phyloP scores from a whole-genome alignment of 2,329 filamentous ascomycete genomes.

The Xylariaceae sp. region DNA sequence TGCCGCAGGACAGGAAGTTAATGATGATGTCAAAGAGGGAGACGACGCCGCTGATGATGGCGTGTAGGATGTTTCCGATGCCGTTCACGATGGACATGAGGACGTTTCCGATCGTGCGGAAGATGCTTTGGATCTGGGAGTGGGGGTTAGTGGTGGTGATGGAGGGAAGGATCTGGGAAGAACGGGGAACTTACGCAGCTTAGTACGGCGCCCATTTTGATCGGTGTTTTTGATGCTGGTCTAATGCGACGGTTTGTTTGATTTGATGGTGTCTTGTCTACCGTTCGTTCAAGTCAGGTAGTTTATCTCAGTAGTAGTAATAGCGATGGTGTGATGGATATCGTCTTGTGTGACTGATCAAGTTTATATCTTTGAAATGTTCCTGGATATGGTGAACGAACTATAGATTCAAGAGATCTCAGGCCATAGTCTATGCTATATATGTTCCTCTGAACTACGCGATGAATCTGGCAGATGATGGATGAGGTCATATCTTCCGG shows the following conservation, averaged over 20 bases:
- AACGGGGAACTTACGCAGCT: conserved; percentile 64
- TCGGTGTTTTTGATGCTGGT: neutral
- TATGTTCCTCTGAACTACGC: too few species aligned
- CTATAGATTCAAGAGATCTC: too few species aligned
- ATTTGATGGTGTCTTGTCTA: neutral
- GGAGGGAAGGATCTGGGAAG: neutral
- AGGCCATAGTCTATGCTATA: too few species aligned
- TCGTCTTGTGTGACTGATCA: too few species aligned
- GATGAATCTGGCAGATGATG: too few species aligned
- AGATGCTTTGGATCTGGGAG: conserved; percentile 51
- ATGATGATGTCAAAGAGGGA: conserved; percentile 61
- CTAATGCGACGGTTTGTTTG: neutral
- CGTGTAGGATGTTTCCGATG: conserved; percentile 58
- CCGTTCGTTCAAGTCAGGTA: too few species aligned
- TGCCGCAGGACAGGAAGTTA: conserved; percentile 56
- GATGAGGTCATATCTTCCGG: too few species aligned
- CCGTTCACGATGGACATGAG: conserved; percentile 65
- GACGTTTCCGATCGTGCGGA: conserved; percentile 59
- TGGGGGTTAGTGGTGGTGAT: conserved; percentile 18
- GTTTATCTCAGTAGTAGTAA: too few species aligned
- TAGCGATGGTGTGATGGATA: too few species aligned
- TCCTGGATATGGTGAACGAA: too few species aligned
- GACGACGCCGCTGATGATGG: conserved; percentile 64
- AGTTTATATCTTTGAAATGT: too few species aligned
- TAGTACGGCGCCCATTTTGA: conserved; percentile 73